A percentile compares a stretch with the other conserved stretches of the same genome.
phyloP scores from a whole-genome alignment of 257 asterid species.

The Cruciata laevipes region DNA sequence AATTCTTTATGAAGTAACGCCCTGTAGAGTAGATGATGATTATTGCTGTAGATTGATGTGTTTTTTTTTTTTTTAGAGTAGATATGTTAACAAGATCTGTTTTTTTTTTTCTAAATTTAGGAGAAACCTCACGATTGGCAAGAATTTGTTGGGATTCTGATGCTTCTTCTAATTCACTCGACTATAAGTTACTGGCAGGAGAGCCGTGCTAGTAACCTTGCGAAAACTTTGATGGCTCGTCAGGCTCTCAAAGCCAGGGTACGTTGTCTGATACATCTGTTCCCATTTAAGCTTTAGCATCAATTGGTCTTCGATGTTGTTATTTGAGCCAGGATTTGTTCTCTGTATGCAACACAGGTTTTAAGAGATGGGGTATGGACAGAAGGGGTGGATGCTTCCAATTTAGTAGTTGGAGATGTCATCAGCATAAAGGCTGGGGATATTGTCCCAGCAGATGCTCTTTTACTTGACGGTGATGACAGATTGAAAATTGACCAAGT shows the following conservation, averaged over 20 bases:
- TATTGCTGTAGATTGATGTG: no score
- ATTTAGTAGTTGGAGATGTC: slow-evolving; percentile 73
- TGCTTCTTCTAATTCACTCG: slow-evolving; percentile 53
- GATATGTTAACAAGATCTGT: no score
- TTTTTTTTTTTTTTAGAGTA: no score
- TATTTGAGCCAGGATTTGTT: no score
- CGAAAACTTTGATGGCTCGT: slow-evolving; percentile 66
- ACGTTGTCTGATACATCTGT: background rate
- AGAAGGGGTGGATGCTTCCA: slow-evolving; percentile 73
- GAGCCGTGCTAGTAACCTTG: slow-evolving; percentile 71
- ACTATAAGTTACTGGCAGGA: slow-evolving; percentile 69
- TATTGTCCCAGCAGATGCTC: slow-evolving; percentile 75
- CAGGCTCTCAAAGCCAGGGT: slow-evolving; percentile 69
- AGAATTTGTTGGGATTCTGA: slow-evolving; percentile 55
- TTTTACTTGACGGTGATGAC: slow-evolving; percentile 75
- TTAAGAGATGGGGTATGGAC: slow-evolving; percentile 67
- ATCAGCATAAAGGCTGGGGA: slow-evolving; percentile 79
- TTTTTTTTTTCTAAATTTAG: slow-evolving; percentile 25
- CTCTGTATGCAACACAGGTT: slow-evolving; percentile 35
- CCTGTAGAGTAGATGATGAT: no score
- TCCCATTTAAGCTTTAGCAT: background rate
- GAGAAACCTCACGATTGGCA: slow-evolving; percentile 72
- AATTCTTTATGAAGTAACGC: background rate
- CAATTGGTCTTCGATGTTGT: background rate
- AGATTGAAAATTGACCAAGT: slow-evolving; percentile 75